Base-by-base conservation (phyloP, 257 asterid species). In the Buddleja alternifolia region DNA sequence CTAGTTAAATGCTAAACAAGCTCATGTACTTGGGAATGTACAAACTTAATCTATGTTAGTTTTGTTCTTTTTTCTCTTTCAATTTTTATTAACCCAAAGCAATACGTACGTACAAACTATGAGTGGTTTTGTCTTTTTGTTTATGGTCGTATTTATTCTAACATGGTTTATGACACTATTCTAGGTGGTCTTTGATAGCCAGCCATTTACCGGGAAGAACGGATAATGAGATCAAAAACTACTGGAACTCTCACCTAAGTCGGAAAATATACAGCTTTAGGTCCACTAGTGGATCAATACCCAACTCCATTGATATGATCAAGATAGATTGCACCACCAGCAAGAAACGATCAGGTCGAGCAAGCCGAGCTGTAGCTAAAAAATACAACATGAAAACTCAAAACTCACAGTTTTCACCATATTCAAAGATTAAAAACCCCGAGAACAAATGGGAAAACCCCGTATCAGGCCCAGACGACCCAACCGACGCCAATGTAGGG, bases 121-220 rank as follows among this genome's bases (percentile, higher is more conserved):
- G n/a, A n/a, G n/a, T n/a, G n/a, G n/a, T n/a, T n/a, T n/a, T n/a
- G n/a, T n/a, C n/a, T n/a, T n/a, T n/a, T n/a, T n/a, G n/a, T n/a
- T n/a, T n/a, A n/a, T n/a, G n/a, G n/a, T n/a, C n/a, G n/a, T n/a
- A n/a, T n/a, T n/a, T n/a, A n/a, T n/a, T n/a, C 0, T 55, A 12
- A n/a, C 2, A 11, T 14, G 46, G 14, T 29, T 37, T n/a, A 60
- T 60, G 36, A 9, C 23, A 23, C 44, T 62, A 4, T 20, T 63
- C 75, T 58, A 87, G 90, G 84, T 84, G 94, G 90, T 84, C 90
- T 10, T 45, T 82, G 64, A 87, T 87, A 25, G 90, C 88, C 6
- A 80, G 88, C 77, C 78, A 75, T 25, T 78, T 87, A 23, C 85
- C 87, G 0, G 94, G 90, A 19, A 72, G 94, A 75, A 87, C 88